Conservation (phyloP, 1,284 basidiomycete genomes). For the Sporisorium sorghi region DNA sequence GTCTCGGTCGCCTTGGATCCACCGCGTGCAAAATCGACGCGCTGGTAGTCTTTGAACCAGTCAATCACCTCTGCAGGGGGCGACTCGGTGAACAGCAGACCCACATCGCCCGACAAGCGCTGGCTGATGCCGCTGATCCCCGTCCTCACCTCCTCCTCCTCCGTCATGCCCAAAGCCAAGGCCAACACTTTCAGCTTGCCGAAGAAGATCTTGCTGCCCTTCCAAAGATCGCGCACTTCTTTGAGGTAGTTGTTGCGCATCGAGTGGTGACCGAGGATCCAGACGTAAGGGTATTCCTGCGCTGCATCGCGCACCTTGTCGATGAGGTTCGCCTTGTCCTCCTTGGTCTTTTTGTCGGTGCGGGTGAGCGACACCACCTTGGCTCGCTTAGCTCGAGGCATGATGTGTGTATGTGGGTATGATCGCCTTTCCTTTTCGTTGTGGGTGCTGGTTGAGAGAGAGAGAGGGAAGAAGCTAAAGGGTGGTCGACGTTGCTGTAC, state of each 20-base stretch:
- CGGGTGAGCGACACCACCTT: slow-evolving; percentile 73
- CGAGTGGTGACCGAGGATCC: slow-evolving; percentile 92
- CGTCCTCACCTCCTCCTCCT: slow-evolving; percentile 85
- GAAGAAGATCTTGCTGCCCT: slow-evolving; percentile 84
- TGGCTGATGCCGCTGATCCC: slow-evolving; percentile 85
- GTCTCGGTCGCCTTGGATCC: slow-evolving; percentile 83
- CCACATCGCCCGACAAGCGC: slow-evolving; percentile 92
- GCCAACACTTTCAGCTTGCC: slow-evolving; percentile 93
- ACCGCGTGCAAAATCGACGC: slow-evolving; percentile 89
- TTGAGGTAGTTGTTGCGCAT: slow-evolving; percentile 96
- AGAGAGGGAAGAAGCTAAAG: too few relatives aligned
- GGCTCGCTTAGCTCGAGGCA: slow-evolving; percentile 70
- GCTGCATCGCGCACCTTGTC: slow-evolving; percentile 76
- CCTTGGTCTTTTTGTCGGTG: slow-evolving; percentile 73
- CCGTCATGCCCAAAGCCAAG: slow-evolving; percentile 89
- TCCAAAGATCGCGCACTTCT: slow-evolving; percentile 92
- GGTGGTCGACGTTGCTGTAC: neutral
- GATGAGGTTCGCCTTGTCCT: slow-evolving; percentile 85
- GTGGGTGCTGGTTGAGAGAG: neutral
- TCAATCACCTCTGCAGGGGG: slow-evolving; percentile 87
- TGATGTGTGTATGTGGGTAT: slow-evolving; percentile 19
- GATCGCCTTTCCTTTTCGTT: neutral
- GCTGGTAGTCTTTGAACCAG: slow-evolving; percentile 92
- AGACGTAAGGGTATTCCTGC: slow-evolving; percentile 87
- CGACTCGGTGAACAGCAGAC: slow-evolving; percentile 89